Base-by-base conservation (phyloP, 2,329 filamentous ascomycete genomes). In the Hansfordia pulvinata region DNA sequence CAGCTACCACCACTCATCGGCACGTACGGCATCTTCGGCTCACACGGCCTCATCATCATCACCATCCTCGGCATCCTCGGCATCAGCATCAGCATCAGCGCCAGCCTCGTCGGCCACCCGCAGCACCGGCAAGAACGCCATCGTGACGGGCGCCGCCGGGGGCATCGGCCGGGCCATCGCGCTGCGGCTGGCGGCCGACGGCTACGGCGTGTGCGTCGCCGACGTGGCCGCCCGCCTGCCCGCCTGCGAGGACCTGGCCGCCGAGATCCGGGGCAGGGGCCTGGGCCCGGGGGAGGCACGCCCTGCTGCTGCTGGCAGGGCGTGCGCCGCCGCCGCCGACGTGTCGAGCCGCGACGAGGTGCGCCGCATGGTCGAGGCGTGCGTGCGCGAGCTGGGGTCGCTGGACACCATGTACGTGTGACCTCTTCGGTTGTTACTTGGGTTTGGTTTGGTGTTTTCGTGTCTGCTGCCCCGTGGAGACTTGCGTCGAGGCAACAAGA, bases 161-260 rank as follows among this genome's bases (percentile, higher is more conserved):
- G 46, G 46, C 12, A 73, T 70, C 35, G 72, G 72, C 24, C 69
- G 66, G 38, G 61, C 69, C 12, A 73, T 76, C 28, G 74, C 72
- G 11, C 50, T 75, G 6, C 68, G 74, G 3, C 58, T 80, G 10
- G 73, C 73, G 5, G 50, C 57, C 13, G 75, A 79, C 34, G 74
- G 74, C 28, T 80, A 78, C 49, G 59, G 71, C 36, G 55, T 81
- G 26, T 75, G 69, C 40, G 54, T 80, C 35, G 78, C 76, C 42
- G 74, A 79, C 36, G 52, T 78, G 10, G 35, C 54, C 16, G 53
- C 61, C 10, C 69, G 75, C 35, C 47, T 60, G 26, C 36, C 56
- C 4, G 60, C 53, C 2, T 64, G 68, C 32, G 60, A 73, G 27
- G 56, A 63, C 13, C 55, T 62, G 1, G 64, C 61, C 8, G 48